phyloP scores from a whole-genome alignment of 768 basidiomycete species.

The Boletus tylopilopsis region DNA sequence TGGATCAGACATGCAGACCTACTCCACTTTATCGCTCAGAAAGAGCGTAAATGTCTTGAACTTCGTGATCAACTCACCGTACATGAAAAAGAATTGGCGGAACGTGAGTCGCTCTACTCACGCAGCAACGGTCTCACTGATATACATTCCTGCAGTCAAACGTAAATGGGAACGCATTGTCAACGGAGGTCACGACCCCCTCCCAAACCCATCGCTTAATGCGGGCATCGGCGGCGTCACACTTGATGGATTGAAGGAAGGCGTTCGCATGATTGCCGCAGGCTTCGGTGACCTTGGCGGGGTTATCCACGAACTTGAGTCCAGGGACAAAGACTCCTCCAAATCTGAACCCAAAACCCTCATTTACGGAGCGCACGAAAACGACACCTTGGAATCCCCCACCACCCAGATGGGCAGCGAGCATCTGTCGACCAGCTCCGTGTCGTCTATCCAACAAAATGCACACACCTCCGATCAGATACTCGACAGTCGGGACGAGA shows the following conservation, averaged over 20 bases:
- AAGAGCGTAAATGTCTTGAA: slow-evolving; percentile 81
- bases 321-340: background rate
- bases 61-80: slow-evolving; percentile 66
- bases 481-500: background rate
- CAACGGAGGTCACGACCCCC: slow-evolving; percentile 41
- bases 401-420: slow-evolving; percentile 24
- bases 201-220: background rate
- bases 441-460: slow-evolving; percentile 40
- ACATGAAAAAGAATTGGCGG: slow-evolving; percentile 70
- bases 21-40: slow-evolving; percentile 81
- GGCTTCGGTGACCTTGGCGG: slow-evolving; percentile 34
- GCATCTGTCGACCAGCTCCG: slow-evolving; percentile 44
- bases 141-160: slow-evolving; percentile 48
- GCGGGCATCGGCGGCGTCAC: slow-evolving; percentile 20
- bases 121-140: background rate
- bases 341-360: background rate
- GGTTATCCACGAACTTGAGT: slow-evolving; percentile 15
- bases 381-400: slow-evolving; percentile 23
- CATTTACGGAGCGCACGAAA: slow-evolving; percentile 7
- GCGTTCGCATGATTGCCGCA: slow-evolving; percentile 57
- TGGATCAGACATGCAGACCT: slow-evolving; percentile 68
- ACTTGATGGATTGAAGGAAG: slow-evolving; percentile 61
- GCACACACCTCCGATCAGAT: background rate
- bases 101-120: slow-evolving; percentile 39
- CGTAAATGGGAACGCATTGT: slow-evolving; percentile 83